Base-by-base conservation (phyloP, 768 basidiomycete genomes). In the Leucocoprinus leucothites region DNA sequence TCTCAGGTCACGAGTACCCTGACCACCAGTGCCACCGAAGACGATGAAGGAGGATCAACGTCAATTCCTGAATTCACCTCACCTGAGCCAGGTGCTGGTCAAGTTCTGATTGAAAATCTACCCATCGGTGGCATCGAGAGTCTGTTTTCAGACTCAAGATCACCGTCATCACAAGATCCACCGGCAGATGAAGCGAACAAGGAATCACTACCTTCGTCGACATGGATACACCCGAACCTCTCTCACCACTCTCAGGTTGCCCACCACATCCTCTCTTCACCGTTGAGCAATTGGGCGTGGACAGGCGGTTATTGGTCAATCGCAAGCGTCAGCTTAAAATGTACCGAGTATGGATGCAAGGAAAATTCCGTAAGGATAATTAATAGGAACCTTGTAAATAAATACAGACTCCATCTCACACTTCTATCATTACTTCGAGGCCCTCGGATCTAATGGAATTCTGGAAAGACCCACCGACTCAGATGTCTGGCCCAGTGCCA, bases 271-370 rank as follows among this genome's bases (percentile, higher is more conserved):
- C 86, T 4, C 72, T 93, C 34, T 95, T 98, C 69, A 65, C 75
- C n/a, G 79, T 84, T n/a, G 82, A 86, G 53, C 90, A 93, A 63
- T 78, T 98, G 1, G 94, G 94, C 1, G 82, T 94, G 5, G 97
- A 99, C 73, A 77, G 94, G 6, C 79, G 97, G 41, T 71, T 99
- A 53, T 77, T 98, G 42, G 86, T 99, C 50, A 99, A 99, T 65
- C 79, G 97, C 44, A 98, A 97, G 71, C 77, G 91, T 56, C 89
- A 94, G 71, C 72, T 97, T 48, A 96, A 96, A 70, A 99, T 99
- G 97, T 98, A 96, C 67, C 78, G 97, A 44, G 89, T 94, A 0
- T 96, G 93, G 93, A 84, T 94, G 85, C 93, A 95, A 69, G 91
- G 83, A 0, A 88, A 86, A 65, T 93, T 93, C 64, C 74, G 76